Evolutionary conservation across 495 filamentous ascomycete species (phyloP).

Genomic region (Niebla homalea): DNA sequence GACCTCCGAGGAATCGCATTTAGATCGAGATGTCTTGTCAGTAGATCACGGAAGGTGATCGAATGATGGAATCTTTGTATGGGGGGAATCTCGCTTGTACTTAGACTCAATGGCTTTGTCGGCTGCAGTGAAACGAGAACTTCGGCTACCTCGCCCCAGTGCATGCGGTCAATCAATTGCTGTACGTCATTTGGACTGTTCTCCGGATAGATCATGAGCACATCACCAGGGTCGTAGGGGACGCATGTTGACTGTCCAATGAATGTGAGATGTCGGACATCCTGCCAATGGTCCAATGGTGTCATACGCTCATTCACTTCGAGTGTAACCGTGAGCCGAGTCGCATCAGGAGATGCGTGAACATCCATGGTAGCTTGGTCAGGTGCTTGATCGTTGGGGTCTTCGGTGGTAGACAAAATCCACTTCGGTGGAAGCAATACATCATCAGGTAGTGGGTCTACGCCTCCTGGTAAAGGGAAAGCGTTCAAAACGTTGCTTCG

Average conservation of each 20-base stretch:
- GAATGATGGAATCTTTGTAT: slow-evolving; percentile 10
- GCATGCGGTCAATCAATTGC: slow-evolving; percentile 58
- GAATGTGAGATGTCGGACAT: slow-evolving; percentile 68
- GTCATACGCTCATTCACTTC: slow-evolving; percentile 59
- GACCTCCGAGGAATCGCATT: slow-evolving; percentile 74
- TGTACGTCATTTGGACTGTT: slow-evolving; percentile 71
- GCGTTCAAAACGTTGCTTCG: slow-evolving; percentile 46
- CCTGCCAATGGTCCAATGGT: slow-evolving; percentile 72
- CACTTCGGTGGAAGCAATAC: slow-evolving; percentile 70
- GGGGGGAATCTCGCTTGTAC: slow-evolving; percentile 12
- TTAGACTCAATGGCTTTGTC: not conserved
- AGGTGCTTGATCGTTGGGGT: not conserved
- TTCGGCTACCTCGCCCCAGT: slow-evolving; percentile 62
- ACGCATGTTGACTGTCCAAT: slow-evolving; percentile 28
- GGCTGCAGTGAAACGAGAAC: slow-evolving; percentile 30
- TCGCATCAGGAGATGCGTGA: not conserved
- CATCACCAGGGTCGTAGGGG: slow-evolving; percentile 54
- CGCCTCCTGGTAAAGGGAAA: slow-evolving; percentile 53
- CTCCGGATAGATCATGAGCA: slow-evolving; percentile 69
- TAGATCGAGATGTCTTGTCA: slow-evolving; percentile 74
- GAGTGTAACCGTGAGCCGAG: slow-evolving; percentile 19
- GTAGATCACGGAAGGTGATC: slow-evolving; percentile 57
- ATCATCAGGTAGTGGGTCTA: slow-evolving; percentile 60
- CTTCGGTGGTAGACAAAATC: slow-evolving; percentile 29
- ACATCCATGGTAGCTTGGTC: not conserved